Percentiles rank a stretch among this genome's conserved stretches.
Conservation (phyloP, 495 filamentous ascomycete species). For the Cladorrhinum samala region DNA sequence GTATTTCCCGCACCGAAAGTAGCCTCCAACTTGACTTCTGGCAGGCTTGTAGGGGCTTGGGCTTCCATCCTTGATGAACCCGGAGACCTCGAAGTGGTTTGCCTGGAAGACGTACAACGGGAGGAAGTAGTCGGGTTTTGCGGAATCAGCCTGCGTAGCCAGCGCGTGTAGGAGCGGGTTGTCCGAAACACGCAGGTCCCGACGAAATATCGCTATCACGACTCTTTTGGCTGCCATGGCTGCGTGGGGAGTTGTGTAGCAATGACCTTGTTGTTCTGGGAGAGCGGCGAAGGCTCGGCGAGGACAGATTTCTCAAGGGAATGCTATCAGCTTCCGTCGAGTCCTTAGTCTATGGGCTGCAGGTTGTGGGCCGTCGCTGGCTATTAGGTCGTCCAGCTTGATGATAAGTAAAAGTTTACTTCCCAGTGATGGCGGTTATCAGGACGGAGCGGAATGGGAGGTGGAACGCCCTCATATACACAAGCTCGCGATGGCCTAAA, state of each 20-base stretch:
- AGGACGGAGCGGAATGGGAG: too few relatives aligned
- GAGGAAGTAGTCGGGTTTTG: constrained; percentile 50
- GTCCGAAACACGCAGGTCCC: constrained; percentile 62
- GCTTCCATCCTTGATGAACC: constrained; percentile 46
- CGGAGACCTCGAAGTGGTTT: constrained; percentile 63
- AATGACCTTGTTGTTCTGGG: too few relatives aligned
- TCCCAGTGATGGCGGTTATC: too few relatives aligned
- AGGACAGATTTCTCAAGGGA: too few relatives aligned
- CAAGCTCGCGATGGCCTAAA: too few relatives aligned
- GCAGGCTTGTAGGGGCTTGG: constrained; percentile 55
- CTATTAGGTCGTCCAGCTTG: too few relatives aligned
- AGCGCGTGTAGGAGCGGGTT: constrained; percentile 59
- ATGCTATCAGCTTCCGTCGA: too few relatives aligned
- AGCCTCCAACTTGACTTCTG: constrained; percentile 47
- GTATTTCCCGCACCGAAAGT: constrained; percentile 64
- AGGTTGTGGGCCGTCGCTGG: too few relatives aligned
- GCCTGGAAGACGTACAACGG: constrained; percentile 60
- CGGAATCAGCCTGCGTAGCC: constrained; percentile 30
- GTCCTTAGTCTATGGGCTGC: too few relatives aligned
- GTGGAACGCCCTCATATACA: too few relatives aligned
- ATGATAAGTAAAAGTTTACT: too few relatives aligned
- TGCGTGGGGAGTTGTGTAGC: not conserved
- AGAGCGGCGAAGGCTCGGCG: too few relatives aligned
- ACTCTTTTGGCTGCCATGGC: constrained; percentile 34
- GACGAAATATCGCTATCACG: constrained; percentile 57